Evolutionary conservation across 106 monocot species (phyloP).

Genomic region (Phalaenopsis equestris): DNA sequence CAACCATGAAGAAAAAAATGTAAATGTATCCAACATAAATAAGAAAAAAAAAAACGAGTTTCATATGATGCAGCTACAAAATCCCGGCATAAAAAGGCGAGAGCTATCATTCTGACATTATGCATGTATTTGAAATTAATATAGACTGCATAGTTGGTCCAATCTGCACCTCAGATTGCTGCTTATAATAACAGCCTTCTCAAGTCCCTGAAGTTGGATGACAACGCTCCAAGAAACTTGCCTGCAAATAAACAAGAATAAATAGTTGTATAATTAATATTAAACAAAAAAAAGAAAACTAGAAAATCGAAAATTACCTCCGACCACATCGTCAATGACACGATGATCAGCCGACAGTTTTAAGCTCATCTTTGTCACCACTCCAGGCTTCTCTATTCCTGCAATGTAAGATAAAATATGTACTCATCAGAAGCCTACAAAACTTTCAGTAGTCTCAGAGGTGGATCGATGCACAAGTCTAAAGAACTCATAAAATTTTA

Average conservation of each 20-base stretch:
- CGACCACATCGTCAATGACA: conserved; percentile 58
- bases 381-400: conserved; percentile 72
- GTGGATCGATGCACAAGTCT: too few species aligned
- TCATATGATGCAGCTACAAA: not conserved
- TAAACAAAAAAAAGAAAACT: not conserved
- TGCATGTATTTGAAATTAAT: not conserved
- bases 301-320: conserved; percentile 40
- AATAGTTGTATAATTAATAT: not conserved
- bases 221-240: conserved; percentile 64
- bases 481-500: too few species aligned
- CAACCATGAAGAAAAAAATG: too few species aligned
- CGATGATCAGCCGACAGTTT: conserved; percentile 92
- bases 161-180: not conserved
- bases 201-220: conserved; percentile 56
- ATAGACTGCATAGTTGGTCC: not conserved
- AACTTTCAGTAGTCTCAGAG: too few species aligned
- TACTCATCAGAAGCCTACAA: not conserved
- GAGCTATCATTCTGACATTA: not conserved
- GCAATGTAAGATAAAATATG: conserved; percentile 1
- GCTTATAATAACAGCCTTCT: conserved; percentile 62
- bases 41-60: too few species aligned
- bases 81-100: not conserved
- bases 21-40: too few species aligned
- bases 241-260: conserved; percentile 34
- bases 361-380: conserved; percentile 84